Base-by-base conservation (phyloP, 768 basidiomycete genomes). In the Boletus insuetus region DNA sequence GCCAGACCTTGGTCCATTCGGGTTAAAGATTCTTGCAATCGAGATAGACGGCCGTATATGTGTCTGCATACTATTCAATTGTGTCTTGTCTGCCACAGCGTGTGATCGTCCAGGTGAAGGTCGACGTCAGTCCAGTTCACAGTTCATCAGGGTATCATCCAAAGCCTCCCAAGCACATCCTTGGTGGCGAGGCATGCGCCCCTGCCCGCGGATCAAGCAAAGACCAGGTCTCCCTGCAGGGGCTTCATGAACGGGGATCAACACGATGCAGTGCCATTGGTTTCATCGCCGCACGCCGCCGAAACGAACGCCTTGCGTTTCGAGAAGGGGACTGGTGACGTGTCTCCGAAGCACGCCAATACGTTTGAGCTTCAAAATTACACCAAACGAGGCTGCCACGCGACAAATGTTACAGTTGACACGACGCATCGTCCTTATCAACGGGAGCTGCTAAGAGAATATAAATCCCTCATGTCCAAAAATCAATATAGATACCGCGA, bases 191-290 rank as follows among this genome's bases (percentile, higher is more conserved):
- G 38, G 16, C 48, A 40, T 17, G 19, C 40, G 12, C 26, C 37
- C 37, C 26, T 26, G 40, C 46, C 51, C 46, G 58, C 52, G 58
- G 58, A 59, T 60, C 58, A 45, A 41, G 13, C 3, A 29, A 31
- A 29, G 48, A 46, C 39, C 9, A 29, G 1, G 26, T 11, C 3
- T 32, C 16, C 48, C 35, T 50, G 45, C 39, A 46, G 20, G 34
- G 52, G 6, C 24, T 16, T 13, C 19, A 39, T 5, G 37, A 38
- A 40, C 16, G 17, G 39, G 5, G 46, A 26, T 26, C 13, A 24
- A 26, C 43, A 39, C 17, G 35, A 29, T 57, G 47, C 41, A 34
- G 40, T 24, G 29, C 26, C 26, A 38, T 46, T 32, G 2, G 8
- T 37, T 24, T 31, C n/a, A 37, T 46, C 22, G 22, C 42, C 51